These are phyloP conservation scores for Sarocladiaceae sp. DNA, from an alignment of 2,329 filamentous ascomycete species.

Conservation along the genomic window DNA sequence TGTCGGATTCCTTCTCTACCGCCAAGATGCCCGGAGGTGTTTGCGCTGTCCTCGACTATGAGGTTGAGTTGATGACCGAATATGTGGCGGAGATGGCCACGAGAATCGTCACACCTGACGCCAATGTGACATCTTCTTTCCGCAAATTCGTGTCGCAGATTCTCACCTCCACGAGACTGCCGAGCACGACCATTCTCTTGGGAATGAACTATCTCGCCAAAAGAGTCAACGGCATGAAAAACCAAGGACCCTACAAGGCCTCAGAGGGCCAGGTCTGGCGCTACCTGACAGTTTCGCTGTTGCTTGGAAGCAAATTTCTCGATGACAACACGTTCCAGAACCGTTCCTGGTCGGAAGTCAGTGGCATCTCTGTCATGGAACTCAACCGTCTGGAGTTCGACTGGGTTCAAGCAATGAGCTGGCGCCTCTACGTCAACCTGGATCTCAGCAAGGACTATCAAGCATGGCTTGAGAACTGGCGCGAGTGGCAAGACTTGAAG, in stretches of 20 bases:
- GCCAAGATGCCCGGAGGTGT: constrained; percentile 71
- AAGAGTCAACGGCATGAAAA: constrained; percentile 68
- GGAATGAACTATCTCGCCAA: constrained; percentile 86
- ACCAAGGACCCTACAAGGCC: constrained; percentile 45
- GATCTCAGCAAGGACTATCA: constrained; percentile 66
- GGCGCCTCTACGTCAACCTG: constrained; percentile 81
- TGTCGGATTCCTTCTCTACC: constrained; percentile 25
- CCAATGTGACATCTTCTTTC: constrained; percentile 61
- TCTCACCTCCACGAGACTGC: constrained; percentile 80
- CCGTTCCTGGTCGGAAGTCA: constrained; percentile 92
- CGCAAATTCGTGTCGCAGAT: constrained; percentile 91
- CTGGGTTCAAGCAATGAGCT: constrained; percentile 78
- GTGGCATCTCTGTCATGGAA: constrained; percentile 76
- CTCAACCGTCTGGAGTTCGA: constrained; percentile 82
- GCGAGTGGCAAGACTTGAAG: constrained; percentile 49
- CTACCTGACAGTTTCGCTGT: constrained; percentile 75
- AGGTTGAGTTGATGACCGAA: constrained; percentile 93
- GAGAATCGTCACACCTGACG: constrained; percentile 48
- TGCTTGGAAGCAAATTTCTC: constrained; percentile 90
- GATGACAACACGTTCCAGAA: constrained; percentile 98
- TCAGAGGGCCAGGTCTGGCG: constrained; percentile 74
- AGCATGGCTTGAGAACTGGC: constrained; percentile 56
- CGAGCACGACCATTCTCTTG: constrained; percentile 83
- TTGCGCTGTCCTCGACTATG: constrained; percentile 90
- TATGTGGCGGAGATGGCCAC: constrained; percentile 87